Evolutionary conservation across 805 yeast genomes (phyloP).

Genomic region (Vanderwaltozyma polyspora): DNA sequence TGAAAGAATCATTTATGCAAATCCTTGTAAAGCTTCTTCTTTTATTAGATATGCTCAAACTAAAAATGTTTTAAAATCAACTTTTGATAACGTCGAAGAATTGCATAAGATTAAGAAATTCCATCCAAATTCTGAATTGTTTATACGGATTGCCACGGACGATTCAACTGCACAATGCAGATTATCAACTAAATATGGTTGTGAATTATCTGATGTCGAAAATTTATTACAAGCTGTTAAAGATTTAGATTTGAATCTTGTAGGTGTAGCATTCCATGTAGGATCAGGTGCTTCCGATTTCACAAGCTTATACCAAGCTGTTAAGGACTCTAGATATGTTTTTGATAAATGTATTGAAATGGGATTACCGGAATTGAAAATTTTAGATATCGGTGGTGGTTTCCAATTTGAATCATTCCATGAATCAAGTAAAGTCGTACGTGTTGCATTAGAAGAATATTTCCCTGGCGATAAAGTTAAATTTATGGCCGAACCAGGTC

Average conservation of each 20-base stretch:
- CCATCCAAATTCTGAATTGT: slow-evolving; percentile 60
- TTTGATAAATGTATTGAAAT: slow-evolving; percentile 44
- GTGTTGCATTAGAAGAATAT: slow-evolving; percentile 39
- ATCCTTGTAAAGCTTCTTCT: slow-evolving; percentile 86
- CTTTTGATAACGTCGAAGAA: slow-evolving; percentile 85
- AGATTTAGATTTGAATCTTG: slow-evolving; percentile 49
- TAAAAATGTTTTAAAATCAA: slow-evolving; percentile 53
- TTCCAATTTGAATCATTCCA: slow-evolving; percentile 56
- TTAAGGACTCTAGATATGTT: slow-evolving; percentile 54
- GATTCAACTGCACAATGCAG: slow-evolving; percentile 82
- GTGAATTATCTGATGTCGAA: slow-evolving; percentile 44
- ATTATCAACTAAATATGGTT: slow-evolving; percentile 82
- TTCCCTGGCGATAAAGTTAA: slow-evolving; percentile 38
- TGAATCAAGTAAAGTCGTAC: slow-evolving; percentile 47
- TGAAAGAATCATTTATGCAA: slow-evolving; percentile 71
- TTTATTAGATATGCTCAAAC: slow-evolving; percentile 62
- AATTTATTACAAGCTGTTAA: slow-evolving; percentile 51
- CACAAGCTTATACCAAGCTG: slow-evolving; percentile 54
- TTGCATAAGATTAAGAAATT: slow-evolving; percentile 54
- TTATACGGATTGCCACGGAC: slow-evolving; percentile 80
- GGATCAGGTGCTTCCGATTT: slow-evolving; percentile 87
- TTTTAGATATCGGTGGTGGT: slow-evolving; percentile 91
- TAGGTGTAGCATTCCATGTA: slow-evolving; percentile 89
- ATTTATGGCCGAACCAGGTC: slow-evolving; percentile 88
- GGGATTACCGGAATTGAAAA: slow-evolving; percentile 31